A percentile compares a stretch with the other conserved stretches of the same genome.
phyloP scores from a whole-genome alignment of 768 basidiomycete species.

The Piloderma croceum region DNA sequence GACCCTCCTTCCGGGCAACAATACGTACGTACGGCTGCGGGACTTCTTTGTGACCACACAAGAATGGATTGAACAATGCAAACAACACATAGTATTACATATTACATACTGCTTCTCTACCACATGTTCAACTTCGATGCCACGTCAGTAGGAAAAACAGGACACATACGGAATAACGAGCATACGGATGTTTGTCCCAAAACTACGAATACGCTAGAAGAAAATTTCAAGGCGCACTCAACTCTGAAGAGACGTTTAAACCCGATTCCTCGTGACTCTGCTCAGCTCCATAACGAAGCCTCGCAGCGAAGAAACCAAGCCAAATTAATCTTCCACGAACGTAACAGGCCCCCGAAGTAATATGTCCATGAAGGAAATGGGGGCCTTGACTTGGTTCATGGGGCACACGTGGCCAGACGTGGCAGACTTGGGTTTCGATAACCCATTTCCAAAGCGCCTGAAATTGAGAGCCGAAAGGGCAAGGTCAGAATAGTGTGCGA shows the following conservation, averaged over 20 bases:
- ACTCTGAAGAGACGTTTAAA: slow-evolving; percentile 39
- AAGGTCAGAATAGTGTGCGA: neutral
- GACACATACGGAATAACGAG: too few species aligned
- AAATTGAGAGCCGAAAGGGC: neutral
- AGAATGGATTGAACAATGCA: too few species aligned
- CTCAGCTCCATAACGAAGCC: slow-evolving; percentile 38
- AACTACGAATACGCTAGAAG: slow-evolving; percentile 40
- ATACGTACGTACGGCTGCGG: too few species aligned
- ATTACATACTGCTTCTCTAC: too few species aligned
- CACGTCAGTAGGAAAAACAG: too few species aligned
- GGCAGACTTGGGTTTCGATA: neutral
- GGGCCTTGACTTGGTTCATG: slow-evolving; percentile 44
- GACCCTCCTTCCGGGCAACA: too few species aligned
- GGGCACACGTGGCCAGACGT: slow-evolving; percentile 3
- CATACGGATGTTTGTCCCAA: slow-evolving; percentile 45
- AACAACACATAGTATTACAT: too few species aligned
- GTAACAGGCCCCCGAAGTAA: slow-evolving; percentile 41
- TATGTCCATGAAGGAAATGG: slow-evolving; percentile 14
- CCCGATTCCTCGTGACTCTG: slow-evolving; percentile 27
- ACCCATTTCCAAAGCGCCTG: neutral
- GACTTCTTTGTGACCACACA: too few species aligned
- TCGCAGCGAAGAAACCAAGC: slow-evolving; percentile 25
- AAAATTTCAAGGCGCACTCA: slow-evolving; percentile 25
- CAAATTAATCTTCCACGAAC: slow-evolving; percentile 41
- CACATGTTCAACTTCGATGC: too few species aligned